phyloP scores from a whole-genome alignment of 192 early-diverging fungal genomes.

The Ramicandelaber brevisporus region DNA sequence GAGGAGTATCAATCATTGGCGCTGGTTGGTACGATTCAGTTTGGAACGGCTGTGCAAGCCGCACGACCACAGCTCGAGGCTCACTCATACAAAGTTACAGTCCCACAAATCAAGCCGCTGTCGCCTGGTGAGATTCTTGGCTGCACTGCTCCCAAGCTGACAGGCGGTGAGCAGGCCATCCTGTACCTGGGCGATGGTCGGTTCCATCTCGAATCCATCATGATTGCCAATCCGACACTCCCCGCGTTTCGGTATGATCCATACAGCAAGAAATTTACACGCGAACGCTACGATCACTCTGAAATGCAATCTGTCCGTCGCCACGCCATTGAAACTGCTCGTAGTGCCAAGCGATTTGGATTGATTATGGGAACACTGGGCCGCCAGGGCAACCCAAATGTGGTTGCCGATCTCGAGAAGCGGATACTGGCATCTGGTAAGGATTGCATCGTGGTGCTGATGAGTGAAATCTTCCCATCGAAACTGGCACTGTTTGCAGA shows the following conservation, averaged over 20 bases:
- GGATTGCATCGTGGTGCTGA: constrained; percentile 40
- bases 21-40: constrained; percentile 87
- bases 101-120: constrained; percentile 85
- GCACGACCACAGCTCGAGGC: constrained; percentile 16
- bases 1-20: constrained; percentile 40
- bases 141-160: constrained; percentile 74
- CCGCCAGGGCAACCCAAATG: constrained; percentile 81
- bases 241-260: constrained; percentile 90
- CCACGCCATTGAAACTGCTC: constrained; percentile 52
- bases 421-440: constrained; percentile 31
- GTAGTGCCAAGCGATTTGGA: constrained; percentile 53
- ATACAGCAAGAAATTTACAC: constrained; percentile 72
- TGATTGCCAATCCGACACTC: constrained; percentile 87
- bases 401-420: constrained; percentile 55
- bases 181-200: constrained; percentile 83
- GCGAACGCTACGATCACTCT: constrained; percentile 77
- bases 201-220: constrained; percentile 95
- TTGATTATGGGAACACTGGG: constrained; percentile 90
- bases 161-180: constrained; percentile 43
- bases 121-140: constrained; percentile 90
- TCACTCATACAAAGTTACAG: constrained; percentile 39
- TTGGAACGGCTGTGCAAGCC: constrained; percentile 64
- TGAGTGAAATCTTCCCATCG: constrained; percentile 88
- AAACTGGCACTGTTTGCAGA: constrained; percentile 80
- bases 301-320: constrained; percentile 75